Conservation (phyloP, 139 green algal genomes). For the Chlamydomonas schloesseri region DNA sequence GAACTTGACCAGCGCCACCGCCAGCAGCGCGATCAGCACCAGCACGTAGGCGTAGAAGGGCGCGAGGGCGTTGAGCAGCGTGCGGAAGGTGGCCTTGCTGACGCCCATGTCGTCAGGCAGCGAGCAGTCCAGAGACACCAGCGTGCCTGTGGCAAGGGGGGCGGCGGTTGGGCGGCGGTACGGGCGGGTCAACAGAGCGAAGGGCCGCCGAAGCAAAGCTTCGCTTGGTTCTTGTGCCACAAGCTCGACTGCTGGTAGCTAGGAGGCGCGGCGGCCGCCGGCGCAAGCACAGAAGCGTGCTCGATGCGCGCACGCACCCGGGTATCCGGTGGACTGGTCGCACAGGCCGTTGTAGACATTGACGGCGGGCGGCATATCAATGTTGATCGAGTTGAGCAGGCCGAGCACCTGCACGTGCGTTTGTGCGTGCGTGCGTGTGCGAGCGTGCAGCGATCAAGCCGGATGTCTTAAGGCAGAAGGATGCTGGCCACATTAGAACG, state of each 20-base stretch:
- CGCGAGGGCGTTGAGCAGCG: not conserved
- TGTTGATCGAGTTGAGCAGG: not conserved
- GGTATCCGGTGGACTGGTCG: not conserved
- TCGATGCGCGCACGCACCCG: no score
- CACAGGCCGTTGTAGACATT: not conserved
- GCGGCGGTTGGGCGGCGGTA: no score
- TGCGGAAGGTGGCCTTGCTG: not conserved
- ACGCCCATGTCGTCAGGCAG: not conserved
- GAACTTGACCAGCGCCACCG: not conserved
- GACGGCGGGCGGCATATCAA: not conserved
- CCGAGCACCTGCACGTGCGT: not conserved
- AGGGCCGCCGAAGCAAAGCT: no score
- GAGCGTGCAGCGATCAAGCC: no score
- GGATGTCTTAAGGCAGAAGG: no score
- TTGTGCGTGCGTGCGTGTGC: no score
- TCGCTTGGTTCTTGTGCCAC: no score
- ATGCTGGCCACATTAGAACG: no score
- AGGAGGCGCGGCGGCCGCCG: no score
- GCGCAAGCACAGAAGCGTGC: no score
- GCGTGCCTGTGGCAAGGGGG: not conserved
- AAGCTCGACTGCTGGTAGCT: no score
- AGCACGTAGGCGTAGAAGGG: not conserved
- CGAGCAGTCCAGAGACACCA: slow-evolving; percentile 27
- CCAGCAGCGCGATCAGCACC: not conserved
- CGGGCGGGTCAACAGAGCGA: no score